Evolutionary conservation across 176 grass and related monocot species (phyloP).

Genomic region (Guadua angustifolia): DNA sequence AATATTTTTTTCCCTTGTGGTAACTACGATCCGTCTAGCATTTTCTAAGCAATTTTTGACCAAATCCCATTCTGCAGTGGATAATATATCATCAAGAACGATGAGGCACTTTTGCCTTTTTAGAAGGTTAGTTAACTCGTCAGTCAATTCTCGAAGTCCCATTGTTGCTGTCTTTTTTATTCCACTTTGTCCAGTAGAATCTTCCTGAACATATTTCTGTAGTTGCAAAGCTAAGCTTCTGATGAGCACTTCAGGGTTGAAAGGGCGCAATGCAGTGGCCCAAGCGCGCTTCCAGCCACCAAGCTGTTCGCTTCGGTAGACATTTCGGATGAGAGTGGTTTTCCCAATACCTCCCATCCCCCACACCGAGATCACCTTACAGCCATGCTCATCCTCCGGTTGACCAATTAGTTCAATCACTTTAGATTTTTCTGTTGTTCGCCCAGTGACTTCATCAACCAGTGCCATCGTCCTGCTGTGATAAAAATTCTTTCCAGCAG

Average conservation of each 20-base stretch:
- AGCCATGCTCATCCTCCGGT: background rate
- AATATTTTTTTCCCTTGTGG: too few species aligned
- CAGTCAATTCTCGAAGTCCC: too few species aligned
- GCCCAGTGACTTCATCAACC: too few species aligned
- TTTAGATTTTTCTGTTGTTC: background rate
- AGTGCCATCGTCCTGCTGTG: background rate
- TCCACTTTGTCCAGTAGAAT: too few species aligned
- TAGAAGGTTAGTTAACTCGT: too few species aligned
- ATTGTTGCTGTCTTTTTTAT: too few species aligned
- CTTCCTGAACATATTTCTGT: too few species aligned
- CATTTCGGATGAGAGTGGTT: background rate
- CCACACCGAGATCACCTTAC: slow-evolving; percentile 6
- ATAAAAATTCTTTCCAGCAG: background rate
- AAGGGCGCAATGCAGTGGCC: background rate
- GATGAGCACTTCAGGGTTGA: background rate
- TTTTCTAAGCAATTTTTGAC: too few species aligned
- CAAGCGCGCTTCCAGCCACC: background rate
- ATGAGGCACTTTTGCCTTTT: too few species aligned
- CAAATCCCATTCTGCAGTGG: too few species aligned
- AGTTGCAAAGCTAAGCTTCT: background rate
- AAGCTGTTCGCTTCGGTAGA: background rate
- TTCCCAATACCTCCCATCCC: slow-evolving; percentile 29
- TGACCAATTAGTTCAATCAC: background rate
- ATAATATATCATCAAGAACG: too few species aligned
- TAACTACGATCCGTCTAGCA: too few species aligned